A percentile compares a stretch with the other conserved stretches of the same genome.
Evolutionary conservation across 1,139 yeast species (phyloP).

Genomic region (Yamadazyma mexicana): DNA sequence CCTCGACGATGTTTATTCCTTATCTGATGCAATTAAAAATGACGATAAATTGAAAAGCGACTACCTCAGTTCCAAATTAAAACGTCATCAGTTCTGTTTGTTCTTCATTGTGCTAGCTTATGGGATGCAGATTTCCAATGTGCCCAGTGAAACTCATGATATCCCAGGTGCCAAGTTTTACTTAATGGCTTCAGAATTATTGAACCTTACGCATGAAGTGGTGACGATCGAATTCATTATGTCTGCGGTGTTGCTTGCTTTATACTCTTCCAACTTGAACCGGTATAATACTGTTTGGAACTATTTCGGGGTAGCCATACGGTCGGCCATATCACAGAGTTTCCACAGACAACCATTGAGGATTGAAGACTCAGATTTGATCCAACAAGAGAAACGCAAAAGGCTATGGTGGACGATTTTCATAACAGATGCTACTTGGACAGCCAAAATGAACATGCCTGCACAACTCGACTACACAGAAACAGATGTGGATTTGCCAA

Average conservation of each 20-base stretch:
- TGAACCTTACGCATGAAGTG: constrained; percentile 41
- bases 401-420: constrained; percentile 58
- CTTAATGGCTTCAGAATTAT: constrained; percentile 39
- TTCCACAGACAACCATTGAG: constrained; percentile 38
- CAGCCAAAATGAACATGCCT: constrained; percentile 38
- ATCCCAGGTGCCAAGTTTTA: constrained; percentile 40
- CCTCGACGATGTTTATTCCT: constrained; percentile 30
- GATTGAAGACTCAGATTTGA: constrained; percentile 9
- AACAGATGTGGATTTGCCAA: constrained; percentile 50
- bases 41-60: constrained; percentile 7
- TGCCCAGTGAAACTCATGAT: constrained; percentile 11
- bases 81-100: constrained; percentile 24
- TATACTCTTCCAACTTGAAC: constrained; percentile 49
- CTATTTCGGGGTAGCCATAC: constrained; percentile 50
- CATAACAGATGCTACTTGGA: constrained; percentile 51
- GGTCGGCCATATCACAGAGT: constrained; percentile 46
- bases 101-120: constrained; percentile 36
- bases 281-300: constrained; percentile 50
- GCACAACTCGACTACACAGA: constrained; percentile 50
- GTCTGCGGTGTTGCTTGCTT: constrained; percentile 45
- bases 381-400: constrained; percentile 36
- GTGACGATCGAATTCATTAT: constrained; percentile 43
- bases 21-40: constrained; percentile 22
- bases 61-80: constrained; percentile 9
- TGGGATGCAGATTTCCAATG: constrained; percentile 33